Evolutionary conservation across 2,329 filamentous ascomycete species (phyloP).

Genomic region (Fusarium xylarioides): DNA sequence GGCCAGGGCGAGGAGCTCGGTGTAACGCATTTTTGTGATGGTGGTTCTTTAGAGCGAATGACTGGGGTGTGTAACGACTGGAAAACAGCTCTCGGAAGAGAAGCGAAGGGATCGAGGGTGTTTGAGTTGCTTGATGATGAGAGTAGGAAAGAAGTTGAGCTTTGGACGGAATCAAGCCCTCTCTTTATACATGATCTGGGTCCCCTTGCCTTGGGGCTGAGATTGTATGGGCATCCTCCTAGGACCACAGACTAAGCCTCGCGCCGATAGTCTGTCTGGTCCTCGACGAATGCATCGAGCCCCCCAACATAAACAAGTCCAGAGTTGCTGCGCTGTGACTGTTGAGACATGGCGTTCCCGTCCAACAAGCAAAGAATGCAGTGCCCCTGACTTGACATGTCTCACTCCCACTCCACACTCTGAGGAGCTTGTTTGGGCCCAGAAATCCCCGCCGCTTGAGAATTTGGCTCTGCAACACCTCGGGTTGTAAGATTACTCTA

Average conservation of each 20-base stretch:
- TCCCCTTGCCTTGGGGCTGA: conserved; percentile 3
- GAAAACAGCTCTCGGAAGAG: conserved; percentile 41
- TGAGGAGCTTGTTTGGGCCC: not conserved
- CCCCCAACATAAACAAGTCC: not conserved
- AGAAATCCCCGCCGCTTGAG: conserved; percentile 21
- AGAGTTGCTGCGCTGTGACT: conserved; percentile 1
- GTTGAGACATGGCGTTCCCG: conserved; percentile 40
- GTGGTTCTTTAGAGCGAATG: conserved; percentile 38
- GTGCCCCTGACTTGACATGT: conserved; percentile 35
- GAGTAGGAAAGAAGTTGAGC: conserved; percentile 19
- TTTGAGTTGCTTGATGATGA: conserved; percentile 36
- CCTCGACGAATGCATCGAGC: conserved; percentile 33
- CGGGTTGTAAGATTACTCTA: conserved; percentile 26
- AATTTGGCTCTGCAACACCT: not conserved
- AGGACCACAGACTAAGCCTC: conserved; percentile 16
- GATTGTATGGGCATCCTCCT: conserved; percentile 14
- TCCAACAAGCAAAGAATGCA: conserved; percentile 35
- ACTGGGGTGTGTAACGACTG: conserved; percentile 39
- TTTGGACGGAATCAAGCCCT: conserved; percentile 30
- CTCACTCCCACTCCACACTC: conserved; percentile 25
- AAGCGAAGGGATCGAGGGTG: conserved; percentile 47
- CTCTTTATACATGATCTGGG: conserved; percentile 43
- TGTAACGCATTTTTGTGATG: conserved; percentile 42
- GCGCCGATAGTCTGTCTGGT: conserved; percentile 1
- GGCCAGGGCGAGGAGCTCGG: conserved; percentile 44